These are phyloP conservation scores for Blastomyces percursus DNA, from an alignment of 2,329 filamentous ascomycete genomes.

Conservation along the genomic window DNA sequence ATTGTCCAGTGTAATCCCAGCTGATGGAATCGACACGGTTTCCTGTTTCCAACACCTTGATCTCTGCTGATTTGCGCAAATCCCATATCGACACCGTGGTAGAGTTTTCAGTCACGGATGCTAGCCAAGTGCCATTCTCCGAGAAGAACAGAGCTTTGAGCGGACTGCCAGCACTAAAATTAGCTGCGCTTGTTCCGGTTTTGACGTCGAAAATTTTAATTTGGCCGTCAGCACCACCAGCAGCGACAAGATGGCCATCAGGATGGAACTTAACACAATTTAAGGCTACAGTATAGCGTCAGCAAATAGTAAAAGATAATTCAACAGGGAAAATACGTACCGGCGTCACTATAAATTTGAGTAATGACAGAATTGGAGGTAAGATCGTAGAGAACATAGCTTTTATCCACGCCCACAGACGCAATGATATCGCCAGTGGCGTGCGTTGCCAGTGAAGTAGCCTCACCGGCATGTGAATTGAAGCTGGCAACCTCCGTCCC, in stretches of 20 bases:
- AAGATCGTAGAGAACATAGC: slow-evolving; percentile 81
- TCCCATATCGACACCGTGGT: slow-evolving; percentile 80
- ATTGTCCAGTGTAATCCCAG: slow-evolving; percentile 96
- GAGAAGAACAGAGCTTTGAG: slow-evolving; percentile 75
- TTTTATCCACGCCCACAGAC: slow-evolving; percentile 84
- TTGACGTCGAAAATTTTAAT: slow-evolving; percentile 86
- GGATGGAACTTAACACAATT: slow-evolving; percentile 81
- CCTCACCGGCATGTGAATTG: slow-evolving; percentile 70
- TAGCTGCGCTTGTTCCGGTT: slow-evolving; percentile 63
- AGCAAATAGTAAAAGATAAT: slow-evolving; percentile 16
- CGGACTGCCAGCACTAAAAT: slow-evolving; percentile 54
- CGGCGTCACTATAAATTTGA: slow-evolving; percentile 67
- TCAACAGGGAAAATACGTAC: slow-evolving; percentile 42
- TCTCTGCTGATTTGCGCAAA: slow-evolving; percentile 69
- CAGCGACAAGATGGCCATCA: slow-evolving; percentile 86
- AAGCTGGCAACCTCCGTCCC: slow-evolving; percentile 60
- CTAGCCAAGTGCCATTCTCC: slow-evolving; percentile 95
- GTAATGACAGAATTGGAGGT: slow-evolving; percentile 55
- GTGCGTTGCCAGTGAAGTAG: slow-evolving; percentile 67
- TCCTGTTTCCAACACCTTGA: slow-evolving; percentile 79
- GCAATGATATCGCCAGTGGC: slow-evolving; percentile 73
- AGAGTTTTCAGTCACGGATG: slow-evolving; percentile 66
- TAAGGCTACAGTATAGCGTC: slow-evolving; percentile 45
- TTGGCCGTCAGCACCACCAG: slow-evolving; percentile 65
- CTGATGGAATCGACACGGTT: slow-evolving; percentile 62